Conservation (phyloP, 2,329 filamentous ascomycete genomes). For the Botrytis byssoidea region DNA sequence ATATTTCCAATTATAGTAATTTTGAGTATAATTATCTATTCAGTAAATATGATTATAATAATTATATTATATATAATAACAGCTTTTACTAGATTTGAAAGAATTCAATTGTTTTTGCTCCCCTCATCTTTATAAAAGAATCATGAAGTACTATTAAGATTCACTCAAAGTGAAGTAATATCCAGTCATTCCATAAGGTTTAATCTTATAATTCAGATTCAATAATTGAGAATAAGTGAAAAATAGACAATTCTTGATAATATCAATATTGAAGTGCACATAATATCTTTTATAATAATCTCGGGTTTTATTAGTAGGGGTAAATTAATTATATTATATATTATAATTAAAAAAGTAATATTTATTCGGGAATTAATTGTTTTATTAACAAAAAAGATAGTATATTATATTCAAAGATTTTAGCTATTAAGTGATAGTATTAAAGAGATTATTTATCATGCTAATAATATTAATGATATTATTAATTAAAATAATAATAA, state of each 20-base stretch:
- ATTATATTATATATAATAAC: constrained; percentile 26
- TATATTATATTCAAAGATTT: constrained; percentile 42
- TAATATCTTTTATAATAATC: constrained; percentile 10
- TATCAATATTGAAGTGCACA: neutral
- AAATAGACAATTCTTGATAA: constrained; percentile 6
- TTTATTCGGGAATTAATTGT: constrained; percentile 33
- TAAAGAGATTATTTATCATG: constrained; percentile 37
- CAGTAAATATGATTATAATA: constrained; percentile 32
- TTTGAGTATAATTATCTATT: constrained; percentile 29
- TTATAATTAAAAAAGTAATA: constrained; percentile 38
- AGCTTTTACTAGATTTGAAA: constrained; percentile 28
- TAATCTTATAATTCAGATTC: neutral
- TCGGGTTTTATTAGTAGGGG: constrained; percentile 38
- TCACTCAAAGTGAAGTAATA: neutral
- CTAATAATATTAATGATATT: constrained; percentile 30
- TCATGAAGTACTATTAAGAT: constrained; percentile 17
- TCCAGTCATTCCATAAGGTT: neutral
- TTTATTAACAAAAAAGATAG: constrained; percentile 36
- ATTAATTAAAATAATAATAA: constrained; percentile 22
- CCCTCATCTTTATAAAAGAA: constrained; percentile 17
- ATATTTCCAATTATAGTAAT: constrained; percentile 30
- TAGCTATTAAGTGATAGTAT: constrained; percentile 43
- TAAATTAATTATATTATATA: constrained; percentile 37
- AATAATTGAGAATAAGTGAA: neutral
- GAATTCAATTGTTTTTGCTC: constrained; percentile 38